phyloP scores from a whole-genome alignment of 306 rosid species.

The Hylodesmum podocarpum region DNA sequence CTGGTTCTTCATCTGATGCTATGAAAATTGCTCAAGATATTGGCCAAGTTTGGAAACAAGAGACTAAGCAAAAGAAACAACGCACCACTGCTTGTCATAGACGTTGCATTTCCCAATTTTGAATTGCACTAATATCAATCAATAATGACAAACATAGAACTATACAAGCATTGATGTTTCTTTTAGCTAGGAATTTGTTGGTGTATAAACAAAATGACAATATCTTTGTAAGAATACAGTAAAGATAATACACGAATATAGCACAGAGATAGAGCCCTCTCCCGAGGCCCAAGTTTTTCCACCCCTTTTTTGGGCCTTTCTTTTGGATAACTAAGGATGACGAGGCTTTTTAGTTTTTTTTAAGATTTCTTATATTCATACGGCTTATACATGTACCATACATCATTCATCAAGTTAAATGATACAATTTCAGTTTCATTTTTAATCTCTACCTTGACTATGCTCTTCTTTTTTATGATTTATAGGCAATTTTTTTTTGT shows the following conservation, averaged over 20 bases:
- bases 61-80: conserved; percentile 62
- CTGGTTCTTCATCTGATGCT: conserved; percentile 86
- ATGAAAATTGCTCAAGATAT: conserved; percentile 74
- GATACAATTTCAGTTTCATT: conserved; percentile 20
- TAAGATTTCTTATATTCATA: neutral
- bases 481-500: neutral
- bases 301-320: conserved; percentile 49
- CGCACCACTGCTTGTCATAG: conserved; percentile 58
- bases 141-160: neutral
- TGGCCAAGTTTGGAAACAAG: conserved; percentile 69
- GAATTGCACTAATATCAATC: neutral
- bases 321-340: conserved; percentile 58
- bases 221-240: conserved; percentile 31
- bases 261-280: conserved; percentile 64
- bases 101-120: conserved; percentile 87
- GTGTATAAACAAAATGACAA: conserved; percentile 19
- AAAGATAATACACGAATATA: conserved; percentile 16
- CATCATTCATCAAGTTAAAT: conserved; percentile 31
- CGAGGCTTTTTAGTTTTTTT: conserved; percentile 50
- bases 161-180: conserved; percentile 12
- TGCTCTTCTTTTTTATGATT: neutral
- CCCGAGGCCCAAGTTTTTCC: conserved; percentile 60
- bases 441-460: neutral
- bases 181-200: conserved; percentile 36
- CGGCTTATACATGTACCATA: conserved; percentile 43